Conservation (phyloP, 345 rosid genomes). For the Citrus unshiu region DNA sequence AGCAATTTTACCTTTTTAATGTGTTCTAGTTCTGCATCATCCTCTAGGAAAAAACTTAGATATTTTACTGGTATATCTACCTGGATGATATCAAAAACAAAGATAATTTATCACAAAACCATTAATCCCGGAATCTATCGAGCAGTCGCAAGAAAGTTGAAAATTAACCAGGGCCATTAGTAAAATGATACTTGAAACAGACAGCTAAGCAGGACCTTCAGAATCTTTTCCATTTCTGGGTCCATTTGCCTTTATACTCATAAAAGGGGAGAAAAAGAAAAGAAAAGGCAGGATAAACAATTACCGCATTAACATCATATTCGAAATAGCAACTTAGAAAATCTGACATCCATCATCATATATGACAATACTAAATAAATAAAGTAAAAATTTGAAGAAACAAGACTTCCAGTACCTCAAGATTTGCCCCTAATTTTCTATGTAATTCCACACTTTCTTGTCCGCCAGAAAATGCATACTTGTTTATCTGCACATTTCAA, state of each 20-base stretch:
- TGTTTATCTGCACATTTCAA: slow-evolving; percentile 56
- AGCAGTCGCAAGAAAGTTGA: neutral
- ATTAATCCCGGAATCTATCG: neutral
- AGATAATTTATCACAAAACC: neutral
- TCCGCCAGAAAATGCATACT: slow-evolving; percentile 81
- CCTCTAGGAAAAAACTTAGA: slow-evolving; percentile 75
- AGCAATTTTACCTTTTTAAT: slow-evolving; percentile 55
- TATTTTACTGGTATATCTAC: slow-evolving; percentile 86
- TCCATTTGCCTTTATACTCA: neutral
- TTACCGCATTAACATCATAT: neutral
- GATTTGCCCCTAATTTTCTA: slow-evolving; percentile 74
- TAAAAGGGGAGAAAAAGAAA: neutral
- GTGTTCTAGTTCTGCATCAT: slow-evolving; percentile 79
- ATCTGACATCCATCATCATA: neutral
- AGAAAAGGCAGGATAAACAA: neutral
- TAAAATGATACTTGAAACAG: neutral
- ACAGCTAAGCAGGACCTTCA: neutral
- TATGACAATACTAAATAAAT: neutral
- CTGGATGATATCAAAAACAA: slow-evolving; percentile 32
- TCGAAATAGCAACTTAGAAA: neutral
- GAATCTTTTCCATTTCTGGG: neutral
- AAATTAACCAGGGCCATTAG: neutral
- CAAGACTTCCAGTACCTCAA: slow-evolving; percentile 54
- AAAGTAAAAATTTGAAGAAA: neutral
- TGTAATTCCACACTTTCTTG: slow-evolving; percentile 72